Evolutionary conservation across 176 grass and related monocot genomes (phyloP).

Genomic region (Hordeum marinum): DNA sequence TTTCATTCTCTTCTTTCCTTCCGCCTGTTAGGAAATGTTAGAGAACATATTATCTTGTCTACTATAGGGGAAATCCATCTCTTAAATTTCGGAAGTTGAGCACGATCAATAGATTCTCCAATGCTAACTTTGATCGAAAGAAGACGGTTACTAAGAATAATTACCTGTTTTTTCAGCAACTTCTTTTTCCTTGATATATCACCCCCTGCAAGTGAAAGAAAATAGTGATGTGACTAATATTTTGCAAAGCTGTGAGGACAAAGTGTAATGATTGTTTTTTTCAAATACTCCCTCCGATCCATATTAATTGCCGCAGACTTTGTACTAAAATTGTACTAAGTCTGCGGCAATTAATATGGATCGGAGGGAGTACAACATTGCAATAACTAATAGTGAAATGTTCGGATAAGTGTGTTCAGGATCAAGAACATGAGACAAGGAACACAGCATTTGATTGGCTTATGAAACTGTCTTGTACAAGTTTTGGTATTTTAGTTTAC

Average conservation of each 20-base stretch:
- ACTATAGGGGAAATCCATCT: not conserved
- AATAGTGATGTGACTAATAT: not conserved
- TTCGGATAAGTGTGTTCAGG: not conserved
- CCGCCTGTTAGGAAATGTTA: conserved; percentile 62
- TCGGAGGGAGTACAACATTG: not conserved
- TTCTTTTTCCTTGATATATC: conserved; percentile 99
- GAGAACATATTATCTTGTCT: not conserved
- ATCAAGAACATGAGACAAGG: not conserved
- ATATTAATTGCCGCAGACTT: too few species aligned
- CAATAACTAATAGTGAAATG: not conserved
- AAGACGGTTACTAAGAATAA: not conserved
- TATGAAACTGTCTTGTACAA: conserved; percentile 20
- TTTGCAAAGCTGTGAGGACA: not conserved
- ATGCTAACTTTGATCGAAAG: not conserved
- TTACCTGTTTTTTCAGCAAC: conserved; percentile 90
- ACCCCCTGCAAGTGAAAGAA: conserved; percentile 62
- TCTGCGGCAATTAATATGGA: too few species aligned
- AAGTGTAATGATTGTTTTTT: not conserved
- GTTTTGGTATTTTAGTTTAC: conserved; percentile 41
- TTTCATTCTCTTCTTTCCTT: conserved; percentile 99
- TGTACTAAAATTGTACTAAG: too few species aligned
- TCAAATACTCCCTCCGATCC: not conserved
- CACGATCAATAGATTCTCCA: not conserved
- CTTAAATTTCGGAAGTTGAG: not conserved
- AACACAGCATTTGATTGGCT: not conserved